phyloP scores from a whole-genome alignment of 139 green algal genomes.

The Micromonas commoda region DNA sequence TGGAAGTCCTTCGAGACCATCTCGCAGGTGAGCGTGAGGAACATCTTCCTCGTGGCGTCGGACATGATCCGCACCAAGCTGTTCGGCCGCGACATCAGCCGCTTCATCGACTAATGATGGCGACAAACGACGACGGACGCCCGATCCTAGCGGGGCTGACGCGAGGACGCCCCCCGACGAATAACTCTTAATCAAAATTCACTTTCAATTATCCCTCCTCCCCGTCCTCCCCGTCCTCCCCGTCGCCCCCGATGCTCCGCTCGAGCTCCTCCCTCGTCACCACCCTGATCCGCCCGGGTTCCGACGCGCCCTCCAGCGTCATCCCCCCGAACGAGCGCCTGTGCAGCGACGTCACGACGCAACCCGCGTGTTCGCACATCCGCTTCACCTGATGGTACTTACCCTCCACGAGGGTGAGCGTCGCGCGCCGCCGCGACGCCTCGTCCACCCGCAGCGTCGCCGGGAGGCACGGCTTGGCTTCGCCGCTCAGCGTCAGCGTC shows the following conservation, averaged over 20 bases:
- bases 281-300: neutral
- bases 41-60: constrained; percentile 66
- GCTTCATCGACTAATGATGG: constrained; percentile 45
- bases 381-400: constrained; percentile 22
- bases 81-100: constrained; percentile 73
- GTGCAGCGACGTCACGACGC: neutral
- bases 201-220: no score
- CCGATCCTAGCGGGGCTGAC: no score
- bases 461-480: constrained; percentile 11
- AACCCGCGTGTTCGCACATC: constrained; percentile 1
- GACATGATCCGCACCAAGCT: constrained; percentile 71
- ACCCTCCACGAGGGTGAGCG: neutral
- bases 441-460: neutral
- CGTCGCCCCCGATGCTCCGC: no score
- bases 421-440: neutral
- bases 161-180: no score
- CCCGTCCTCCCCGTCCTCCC: no score
- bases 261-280: neutral
- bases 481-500: neutral
- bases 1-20: constrained; percentile 84
- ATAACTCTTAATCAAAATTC: no score
- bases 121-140: no score
- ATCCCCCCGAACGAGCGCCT: neutral
- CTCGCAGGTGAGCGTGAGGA: constrained; percentile 68
- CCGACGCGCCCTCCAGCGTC: neutral